A percentile compares a stretch with the other conserved stretches of the same genome.
Evolutionary conservation across 2,329 filamentous ascomycete species (phyloP).

Genomic region (Stachybotrys chartarum): DNA sequence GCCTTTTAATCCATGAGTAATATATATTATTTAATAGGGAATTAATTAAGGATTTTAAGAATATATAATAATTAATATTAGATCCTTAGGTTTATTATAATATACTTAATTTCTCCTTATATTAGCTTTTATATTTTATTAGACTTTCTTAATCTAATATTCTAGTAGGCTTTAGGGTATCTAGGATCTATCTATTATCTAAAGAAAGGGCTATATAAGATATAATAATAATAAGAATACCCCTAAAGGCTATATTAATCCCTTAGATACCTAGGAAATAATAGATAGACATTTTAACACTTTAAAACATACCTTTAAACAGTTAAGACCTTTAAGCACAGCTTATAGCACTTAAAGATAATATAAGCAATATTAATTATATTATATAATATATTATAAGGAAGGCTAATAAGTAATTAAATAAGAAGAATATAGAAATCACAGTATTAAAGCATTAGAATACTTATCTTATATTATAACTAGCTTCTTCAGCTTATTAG

Average conservation of each 20-base stretch:
- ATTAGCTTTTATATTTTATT: neutral
- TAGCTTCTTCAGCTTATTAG: neutral
- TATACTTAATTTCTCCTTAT: neutral
- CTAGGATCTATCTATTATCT: too few species aligned
- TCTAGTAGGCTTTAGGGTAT: too few species aligned
- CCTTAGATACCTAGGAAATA: too few species aligned
- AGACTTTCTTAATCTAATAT: neutral
- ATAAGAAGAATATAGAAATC: neutral
- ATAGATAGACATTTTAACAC: too few species aligned
- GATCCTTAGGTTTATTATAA: slow-evolving; percentile 2
- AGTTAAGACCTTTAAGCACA: too few species aligned
- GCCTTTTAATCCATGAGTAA: neutral
- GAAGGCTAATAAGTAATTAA: neutral
- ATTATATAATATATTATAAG: too few species aligned
- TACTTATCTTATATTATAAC: neutral
- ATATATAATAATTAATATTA: neutral
- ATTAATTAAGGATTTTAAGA: neutral
- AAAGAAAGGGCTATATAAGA: too few species aligned
- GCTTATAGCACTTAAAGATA: too few species aligned
- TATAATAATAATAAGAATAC: too few species aligned
- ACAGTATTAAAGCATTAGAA: neutral
- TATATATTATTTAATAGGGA: neutral
- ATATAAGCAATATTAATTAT: too few species aligned
- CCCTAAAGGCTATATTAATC: too few species aligned
- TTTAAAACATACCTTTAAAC: too few species aligned